Evolutionary conservation across 768 basidiomycete genomes (phyloP), one percentile per base, ranked within the genome.

Genomic region (Erythrobasidium yunnanense): DNA sequence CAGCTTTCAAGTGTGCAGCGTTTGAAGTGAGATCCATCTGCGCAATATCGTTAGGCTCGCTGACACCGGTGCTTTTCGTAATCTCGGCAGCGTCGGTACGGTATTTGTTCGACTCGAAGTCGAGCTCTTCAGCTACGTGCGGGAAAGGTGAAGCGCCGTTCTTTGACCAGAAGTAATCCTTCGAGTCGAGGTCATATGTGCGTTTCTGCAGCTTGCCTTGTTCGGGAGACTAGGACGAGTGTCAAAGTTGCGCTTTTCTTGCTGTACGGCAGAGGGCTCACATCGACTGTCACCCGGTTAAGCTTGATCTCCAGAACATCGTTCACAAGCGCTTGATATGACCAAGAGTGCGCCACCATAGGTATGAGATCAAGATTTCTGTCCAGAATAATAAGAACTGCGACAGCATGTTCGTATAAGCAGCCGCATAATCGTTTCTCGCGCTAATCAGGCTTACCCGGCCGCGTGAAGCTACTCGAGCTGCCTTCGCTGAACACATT

Each of bases 81-180:
- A 99, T 87, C 76, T 99, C 95, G 18, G 90, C 90, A 3, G 95
- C 91, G 72, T 99, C 95, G 72, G 87, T 84, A 78, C 96, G 97
- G 74, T 81, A 80, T 77, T 85, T 85, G 77, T 86, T 90, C 70
- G 97, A 77, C 76, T 96, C 95, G 4, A 80, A 72, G 73, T 99
- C 90, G 56, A 99, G 96, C 69, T 97, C 93, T 74, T 95, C 95
- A 1, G 95, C 93, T 2, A 99, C 95, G 71, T 95, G 89, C 38
- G 95, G 95, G 81, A 99, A 99, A 3, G 93, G 93, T 67, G 87
- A 89, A 6, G 88, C 85, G 0, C 92, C 90, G 73, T 97, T 95
- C 75, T 88, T 90, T 1, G 85, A 87, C 95, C 95, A 99, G 80
- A 99, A 99, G 78, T 95, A 99, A 76, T 99, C 95, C 73, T 93